Evolutionary conservation across 108 stramenopile species (phyloP).

Genomic region (Cyclotella sp.): DNA sequence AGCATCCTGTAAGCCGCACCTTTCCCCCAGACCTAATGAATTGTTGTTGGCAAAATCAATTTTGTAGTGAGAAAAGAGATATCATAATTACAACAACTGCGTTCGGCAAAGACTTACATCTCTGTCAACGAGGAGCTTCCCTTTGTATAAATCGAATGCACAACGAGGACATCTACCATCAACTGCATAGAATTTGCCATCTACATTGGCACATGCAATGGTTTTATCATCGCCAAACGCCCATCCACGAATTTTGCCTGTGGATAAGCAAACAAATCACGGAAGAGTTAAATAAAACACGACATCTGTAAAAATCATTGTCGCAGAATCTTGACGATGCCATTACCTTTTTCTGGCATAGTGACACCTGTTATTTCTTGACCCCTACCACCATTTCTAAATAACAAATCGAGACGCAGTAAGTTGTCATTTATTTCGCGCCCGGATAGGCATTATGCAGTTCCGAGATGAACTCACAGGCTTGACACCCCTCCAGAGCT

Average conservation of each 20-base stretch:
- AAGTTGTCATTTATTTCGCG: not conserved
- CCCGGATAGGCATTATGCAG: too few species aligned
- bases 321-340: not conserved
- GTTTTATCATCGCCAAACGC: slow-evolving; percentile 75
- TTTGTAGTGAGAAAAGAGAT: not conserved
- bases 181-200: slow-evolving; percentile 70
- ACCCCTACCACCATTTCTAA: slow-evolving; percentile 68
- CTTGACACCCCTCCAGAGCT: not conserved
- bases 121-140: slow-evolving; percentile 68
- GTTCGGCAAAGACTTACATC: slow-evolving; percentile 21
- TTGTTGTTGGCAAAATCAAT: not conserved
- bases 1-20: not conserved
- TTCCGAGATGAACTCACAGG: slow-evolving; percentile 12
- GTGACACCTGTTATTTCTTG: slow-evolving; percentile 91
- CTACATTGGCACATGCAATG: slow-evolving; percentile 81
- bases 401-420: not conserved
- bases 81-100: not conserved
- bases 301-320: not conserved
- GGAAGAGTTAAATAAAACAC: not conserved
- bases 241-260: slow-evolving; percentile 70
- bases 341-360: slow-evolving; percentile 66
- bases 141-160: slow-evolving; percentile 82
- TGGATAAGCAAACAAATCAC: not conserved
- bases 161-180: slow-evolving; percentile 78
- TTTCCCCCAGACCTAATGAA: slow-evolving; percentile 31